Evolutionary conservation across 306 rosid species (phyloP), one percentile per base, ranked within the genome.

Genomic region (Erythrophleum fordii): DNA sequence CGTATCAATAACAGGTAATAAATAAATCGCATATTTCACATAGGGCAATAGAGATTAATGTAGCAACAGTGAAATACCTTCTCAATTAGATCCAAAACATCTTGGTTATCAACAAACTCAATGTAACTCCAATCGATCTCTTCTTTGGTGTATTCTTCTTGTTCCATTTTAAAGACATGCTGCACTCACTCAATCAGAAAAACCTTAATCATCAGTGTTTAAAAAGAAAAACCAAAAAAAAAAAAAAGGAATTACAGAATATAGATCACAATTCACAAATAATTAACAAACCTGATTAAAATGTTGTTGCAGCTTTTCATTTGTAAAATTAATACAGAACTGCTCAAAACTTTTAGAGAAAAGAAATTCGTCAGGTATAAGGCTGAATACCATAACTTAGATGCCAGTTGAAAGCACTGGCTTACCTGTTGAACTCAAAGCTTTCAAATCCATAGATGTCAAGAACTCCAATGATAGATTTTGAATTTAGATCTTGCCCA

Each of bases 131-230:
- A 96, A 85, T 96, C 42, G 23, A 96, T 96, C 83, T 89, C 91
- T 88, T 96, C 98, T 82, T 96, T 96, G 37, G 99, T 96, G 85
- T 96, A 96, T 83, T 96, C 99, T 87, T 96, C 99, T 87, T 96
- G 99, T 86, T 96, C 99, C 99, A 93, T 96, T 91, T 96, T 96
- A 69, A 96, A 96, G 78, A 96, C 99, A 80, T 96, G 99, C 99
- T 96, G 93, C 86, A 92, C 69, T 45, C 39, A 78, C 75, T 61
- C 82, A 83, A 78, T 67, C 66, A 68, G 62, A 49, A 76, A 48
- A 78, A 29, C 76, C 70, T 68, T 70, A 66, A 61, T 78, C 79
- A 75, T 60, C 71, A 20, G 28, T 76, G 29, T 17, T 45, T 10
- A 12, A 59, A n/a, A n/a, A n/a, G n/a, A n/a, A n/a, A n/a, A n/a